Evolutionary conservation across 768 basidiomycete species (phyloP).

Genomic region (Trametes cingulata): DNA sequence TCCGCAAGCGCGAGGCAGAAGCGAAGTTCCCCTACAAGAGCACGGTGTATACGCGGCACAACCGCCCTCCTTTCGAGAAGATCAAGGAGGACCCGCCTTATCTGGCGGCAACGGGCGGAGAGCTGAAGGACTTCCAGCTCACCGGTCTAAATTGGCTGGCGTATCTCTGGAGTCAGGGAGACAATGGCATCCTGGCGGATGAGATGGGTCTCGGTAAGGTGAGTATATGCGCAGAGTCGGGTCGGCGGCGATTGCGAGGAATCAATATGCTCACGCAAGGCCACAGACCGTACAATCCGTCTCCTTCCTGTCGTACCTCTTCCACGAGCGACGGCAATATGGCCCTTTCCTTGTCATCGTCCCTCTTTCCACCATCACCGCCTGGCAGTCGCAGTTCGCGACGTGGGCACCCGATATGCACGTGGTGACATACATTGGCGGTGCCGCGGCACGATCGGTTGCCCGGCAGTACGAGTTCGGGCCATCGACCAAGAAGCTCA

Average conservation of each 20-base stretch:
- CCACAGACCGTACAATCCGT: conserved; percentile 92
- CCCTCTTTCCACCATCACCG: conserved; percentile 95
- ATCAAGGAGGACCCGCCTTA: conserved; percentile 89
- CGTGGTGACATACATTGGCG: conserved; percentile 96
- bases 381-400: conserved; percentile 95
- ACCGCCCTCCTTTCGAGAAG: conserved; percentile 79
- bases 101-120: conserved; percentile 72
- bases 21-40: conserved; percentile 89
- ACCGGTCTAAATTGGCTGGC: conserved; percentile 99
- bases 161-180: conserved; percentile 91
- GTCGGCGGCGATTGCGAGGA: not conserved
- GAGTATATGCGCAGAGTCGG: conserved; percentile 2
- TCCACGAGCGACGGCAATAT: conserved; percentile 88
- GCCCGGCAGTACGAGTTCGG: conserved; percentile 95
- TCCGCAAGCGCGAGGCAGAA: conserved; percentile 72
- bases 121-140: conserved; percentile 96
- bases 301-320: conserved; percentile 91
- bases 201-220: conserved; percentile 99
- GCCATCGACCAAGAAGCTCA: conserved; percentile 80
- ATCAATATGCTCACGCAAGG: conserved; percentile 6
- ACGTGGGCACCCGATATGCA: conserved; percentile 97
- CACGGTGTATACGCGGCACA: conserved; percentile 57
- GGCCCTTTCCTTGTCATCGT: conserved; percentile 98
- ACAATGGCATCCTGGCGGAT: conserved; percentile 97
- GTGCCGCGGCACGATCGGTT: conserved; percentile 80